Conservation (phyloP, 2,329 filamentous ascomycete genomes). For the Emmonsia crescens region DNA sequence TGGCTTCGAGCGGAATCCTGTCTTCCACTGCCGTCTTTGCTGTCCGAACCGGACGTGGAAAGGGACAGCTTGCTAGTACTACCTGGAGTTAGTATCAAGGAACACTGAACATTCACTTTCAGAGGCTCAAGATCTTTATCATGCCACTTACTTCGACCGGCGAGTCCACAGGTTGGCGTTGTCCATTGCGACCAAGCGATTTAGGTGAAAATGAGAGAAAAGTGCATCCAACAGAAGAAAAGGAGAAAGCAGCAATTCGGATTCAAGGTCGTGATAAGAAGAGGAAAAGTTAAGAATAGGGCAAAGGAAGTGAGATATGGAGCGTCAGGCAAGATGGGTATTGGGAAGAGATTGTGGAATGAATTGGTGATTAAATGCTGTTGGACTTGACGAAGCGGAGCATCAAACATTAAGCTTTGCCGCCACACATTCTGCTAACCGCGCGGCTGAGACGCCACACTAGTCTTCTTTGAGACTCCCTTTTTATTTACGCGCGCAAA, state of each 20-base stretch:
- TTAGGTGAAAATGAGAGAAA: not conserved
- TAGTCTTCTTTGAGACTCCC: not conserved
- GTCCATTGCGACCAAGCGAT: constrained; percentile 27
- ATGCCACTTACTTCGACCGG: constrained; percentile 36
- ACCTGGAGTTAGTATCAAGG: constrained; percentile 18
- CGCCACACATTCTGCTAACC: not conserved
- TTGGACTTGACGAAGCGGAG: constrained; percentile 1
- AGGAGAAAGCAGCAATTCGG: not conserved
- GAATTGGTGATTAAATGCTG: constrained; percentile 1
- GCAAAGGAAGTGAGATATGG: not conserved
- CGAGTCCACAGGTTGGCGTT: constrained; percentile 41
- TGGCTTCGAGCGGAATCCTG: constrained; percentile 51
- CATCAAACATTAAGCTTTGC: constrained; percentile 6
- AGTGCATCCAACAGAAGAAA: not conserved
- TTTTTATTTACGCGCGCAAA: not conserved
- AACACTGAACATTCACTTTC: constrained; percentile 2
- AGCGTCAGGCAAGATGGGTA: not conserved
- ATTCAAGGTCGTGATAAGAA: not conserved
- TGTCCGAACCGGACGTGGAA: constrained; percentile 55
- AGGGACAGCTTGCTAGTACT: constrained; percentile 87
- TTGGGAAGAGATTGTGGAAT: not conserved
- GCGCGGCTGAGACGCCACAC: not conserved
- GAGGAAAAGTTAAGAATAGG: not conserved
- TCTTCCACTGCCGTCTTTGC: constrained; percentile 43
- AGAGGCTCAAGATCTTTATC: constrained; percentile 5